Evolutionary conservation across 169 alveolate species (phyloP), one percentile per base, ranked within the genome.

Genomic region (Amoebophrya sp.): DNA sequence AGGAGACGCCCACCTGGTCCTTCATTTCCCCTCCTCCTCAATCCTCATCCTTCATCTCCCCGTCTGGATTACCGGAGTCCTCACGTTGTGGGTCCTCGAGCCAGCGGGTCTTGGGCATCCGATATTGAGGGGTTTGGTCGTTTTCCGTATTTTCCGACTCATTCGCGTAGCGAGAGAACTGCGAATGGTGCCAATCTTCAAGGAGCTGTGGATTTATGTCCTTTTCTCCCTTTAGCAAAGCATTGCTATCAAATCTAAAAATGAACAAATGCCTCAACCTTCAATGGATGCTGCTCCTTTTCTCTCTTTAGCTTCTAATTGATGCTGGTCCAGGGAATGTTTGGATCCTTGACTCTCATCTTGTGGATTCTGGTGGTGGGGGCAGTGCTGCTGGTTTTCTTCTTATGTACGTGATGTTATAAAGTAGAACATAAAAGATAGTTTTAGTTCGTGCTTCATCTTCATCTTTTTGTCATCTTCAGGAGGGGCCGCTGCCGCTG

Each of bases 171-270:
- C 54, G 39, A 39, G 18, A 14, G 91, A 89, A 41, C 33, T 90
- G 41, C 77, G 92, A 18, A 33, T 90, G 78, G n/a, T 90, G 0
- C 92, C 92, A 0, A 38, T 90, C 55, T 90, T 90, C 78, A 90
- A 90, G 78, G 92, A 90, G 78, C 53, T 90, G 92, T 90, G 92
- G 92, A n/a, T n/a, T n/a, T n/a, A n/a, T n/a, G n/a, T n/a, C n/a
- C n/a, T n/a, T n/a, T n/a, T n/a, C n/a, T n/a, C n/a, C n/a, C n/a
- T n/a, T n/a, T n/a, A n/a, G n/a, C n/a, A n/a, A n/a, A n/a, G n/a
- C n/a, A n/a, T n/a, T n/a, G n/a, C n/a, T n/a, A n/a, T n/a, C n/a
- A n/a, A n/a, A n/a, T n/a, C n/a, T n/a, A n/a, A n/a, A n/a, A n/a
- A n/a, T n/a, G n/a, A n/a, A n/a, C n/a, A n/a, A n/a, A n/a, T n/a